Evolutionary conservation across 2,329 filamentous ascomycete genomes (phyloP).

Genomic region (Neophaeococcomyces aloes): DNA sequence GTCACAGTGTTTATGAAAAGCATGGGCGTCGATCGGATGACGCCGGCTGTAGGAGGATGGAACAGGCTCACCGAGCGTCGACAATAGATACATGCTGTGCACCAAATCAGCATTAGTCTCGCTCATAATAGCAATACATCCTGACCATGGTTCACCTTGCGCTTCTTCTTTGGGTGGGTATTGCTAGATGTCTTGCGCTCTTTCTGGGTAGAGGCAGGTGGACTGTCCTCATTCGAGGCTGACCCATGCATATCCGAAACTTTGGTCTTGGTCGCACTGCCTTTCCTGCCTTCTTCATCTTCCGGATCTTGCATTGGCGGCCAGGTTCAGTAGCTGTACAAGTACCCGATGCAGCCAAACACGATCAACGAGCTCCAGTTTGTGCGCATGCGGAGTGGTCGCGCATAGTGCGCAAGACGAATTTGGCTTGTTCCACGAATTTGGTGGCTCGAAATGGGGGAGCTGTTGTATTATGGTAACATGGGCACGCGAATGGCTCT

Average conservation of each 20-base stretch:
- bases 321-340: constrained; percentile 6
- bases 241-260: constrained; percentile 15
- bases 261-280: constrained; percentile 14
- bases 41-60: background rate
- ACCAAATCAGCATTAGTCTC: constrained; percentile 28
- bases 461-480: background rate
- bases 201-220: constrained; percentile 14
- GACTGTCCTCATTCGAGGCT: constrained; percentile 14
- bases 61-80: constrained; percentile 69
- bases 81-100: constrained; percentile 75
- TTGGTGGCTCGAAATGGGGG: background rate
- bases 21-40: constrained; percentile 1
- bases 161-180: constrained; percentile 68
- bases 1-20: constrained; percentile 27
- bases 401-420: constrained; percentile 3
- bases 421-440: background rate
- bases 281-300: constrained; percentile 17
- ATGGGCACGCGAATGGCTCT: background rate
- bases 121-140: constrained; percentile 19
- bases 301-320: constrained; percentile 21
- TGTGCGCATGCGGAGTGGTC: background rate
- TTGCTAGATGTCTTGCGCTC: constrained; percentile 20
- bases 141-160: constrained; percentile 84
- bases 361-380: background rate
- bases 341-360: constrained; percentile 1